Base-by-base conservation (phyloP, 768 basidiomycete species). In the Phaeolepiota aurea region DNA sequence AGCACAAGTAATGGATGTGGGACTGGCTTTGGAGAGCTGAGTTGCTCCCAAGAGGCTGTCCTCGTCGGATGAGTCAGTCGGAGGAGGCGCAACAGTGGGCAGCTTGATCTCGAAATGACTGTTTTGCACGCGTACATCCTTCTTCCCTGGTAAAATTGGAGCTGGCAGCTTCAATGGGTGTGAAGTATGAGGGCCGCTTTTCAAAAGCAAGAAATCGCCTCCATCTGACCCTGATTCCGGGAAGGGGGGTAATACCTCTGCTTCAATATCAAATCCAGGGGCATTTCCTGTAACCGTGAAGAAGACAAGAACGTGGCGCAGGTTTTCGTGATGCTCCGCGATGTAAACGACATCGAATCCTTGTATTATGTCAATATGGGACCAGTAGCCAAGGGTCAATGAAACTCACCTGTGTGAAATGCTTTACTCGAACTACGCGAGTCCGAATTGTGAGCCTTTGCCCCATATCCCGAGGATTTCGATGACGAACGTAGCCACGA, bases 271-370 rank as follows among this genome's bases (percentile, higher is more conserved):
- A 9, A 65, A 57, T 2, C 72, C 71, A 3, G 72, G 61, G 1
- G 63, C 66, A 3, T 66, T 54, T 2, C 75, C 74, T 1, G 67
- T 66, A 21, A 79, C 63, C 15, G 74, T 74, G 38, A 92, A 64
- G 54, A 89, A 85, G 16, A 89, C 74, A 23, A 89, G 66, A 20
- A 94, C 71, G 37, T 83, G 82, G 16, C 80, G 78, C 3, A 97
- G 74, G 42, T 79, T 87, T 55, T 92, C 87, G 54, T 93, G 90
- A 52, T 88, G 76, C 59, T 96, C 93, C 18, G 75, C 74, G 22
- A 77, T 65, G 47, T 76, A 74, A 32, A 59, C 51, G 19, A 76
- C 63, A 22, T 74, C 69, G 42, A 77, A 71, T 3, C 52, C 65
- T n/a, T 50, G 52, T 58, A 32, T 25, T 32, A 36, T 4, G 40